A percentile compares a stretch with the other conserved stretches of the same genome.
Conservation (phyloP, 305 asterid genomes). For the Fraxinus sp. region DNA sequence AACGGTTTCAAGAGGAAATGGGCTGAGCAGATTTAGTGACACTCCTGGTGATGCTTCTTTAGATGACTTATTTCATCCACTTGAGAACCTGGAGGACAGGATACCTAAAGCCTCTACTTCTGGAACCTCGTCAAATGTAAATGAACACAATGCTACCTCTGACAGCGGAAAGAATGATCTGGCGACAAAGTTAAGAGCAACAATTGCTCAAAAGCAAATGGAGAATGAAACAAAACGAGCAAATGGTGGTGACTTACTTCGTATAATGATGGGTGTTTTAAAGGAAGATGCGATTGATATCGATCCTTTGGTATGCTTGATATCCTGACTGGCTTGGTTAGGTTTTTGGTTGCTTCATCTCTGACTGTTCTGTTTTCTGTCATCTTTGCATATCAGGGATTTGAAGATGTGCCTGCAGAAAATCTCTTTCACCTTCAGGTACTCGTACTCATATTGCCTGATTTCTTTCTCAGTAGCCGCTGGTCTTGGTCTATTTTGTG, state of each 20-base stretch:
- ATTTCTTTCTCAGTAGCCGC: conserved; percentile 18
- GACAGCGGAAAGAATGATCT: conserved; percentile 77
- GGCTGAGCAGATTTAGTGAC: conserved; percentile 90
- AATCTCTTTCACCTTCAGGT: conserved; percentile 96
- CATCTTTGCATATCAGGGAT: conserved; percentile 56
- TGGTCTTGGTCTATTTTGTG: conserved; percentile 15
- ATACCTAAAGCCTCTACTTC: conserved; percentile 80
- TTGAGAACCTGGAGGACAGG: conserved; percentile 54
- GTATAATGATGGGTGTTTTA: conserved; percentile 90
- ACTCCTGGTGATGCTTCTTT: conserved; percentile 92
- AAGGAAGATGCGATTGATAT: conserved; percentile 92
- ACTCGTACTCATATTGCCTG: conserved; percentile 21
- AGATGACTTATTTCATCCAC: conserved; percentile 92
- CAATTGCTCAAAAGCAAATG: conserved; percentile 87
- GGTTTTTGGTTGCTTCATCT: conserved; percentile 20
- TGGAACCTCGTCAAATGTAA: conserved; percentile 66
- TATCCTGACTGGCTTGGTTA: conserved; percentile 19
- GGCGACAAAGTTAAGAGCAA: conserved; percentile 92
- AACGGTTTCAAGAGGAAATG: conserved; percentile 51
- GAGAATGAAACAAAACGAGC: conserved; percentile 73
- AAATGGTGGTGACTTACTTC: conserved; percentile 83
- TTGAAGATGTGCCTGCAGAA: conserved; percentile 95
- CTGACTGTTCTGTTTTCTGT: conserved; percentile 27
- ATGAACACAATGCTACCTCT: conserved; percentile 45
- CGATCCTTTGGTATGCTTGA: conserved; percentile 63